These are phyloP conservation scores for Ruellia speciosa DNA, from an alignment of 305 asterid genomes.

Conservation along the genomic window DNA sequence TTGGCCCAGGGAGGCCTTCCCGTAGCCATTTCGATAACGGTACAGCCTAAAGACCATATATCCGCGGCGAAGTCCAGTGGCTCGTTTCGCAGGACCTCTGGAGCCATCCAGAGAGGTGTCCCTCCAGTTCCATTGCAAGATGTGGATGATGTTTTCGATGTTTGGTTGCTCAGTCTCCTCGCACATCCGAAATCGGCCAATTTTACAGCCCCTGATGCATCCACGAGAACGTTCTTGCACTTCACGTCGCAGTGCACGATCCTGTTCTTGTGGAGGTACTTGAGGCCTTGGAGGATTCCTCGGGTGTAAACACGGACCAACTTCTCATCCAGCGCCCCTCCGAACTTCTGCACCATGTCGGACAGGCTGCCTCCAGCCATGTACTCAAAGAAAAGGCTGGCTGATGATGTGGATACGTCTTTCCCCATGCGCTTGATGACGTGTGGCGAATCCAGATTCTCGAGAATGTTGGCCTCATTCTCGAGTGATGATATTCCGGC, in stretches of 20 bases:
- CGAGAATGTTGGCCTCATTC: conserved; percentile 45
- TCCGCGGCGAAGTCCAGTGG: conserved; percentile 31
- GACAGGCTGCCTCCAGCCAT: conserved; percentile 56
- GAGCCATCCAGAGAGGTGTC: conserved; percentile 70
- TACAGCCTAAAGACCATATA: conserved; percentile 61
- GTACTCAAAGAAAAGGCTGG: conserved; percentile 46
- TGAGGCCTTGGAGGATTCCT: conserved; percentile 40
- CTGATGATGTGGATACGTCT: conserved; percentile 18
- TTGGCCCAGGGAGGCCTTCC: conserved; percentile 47
- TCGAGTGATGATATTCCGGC: conserved; percentile 37
- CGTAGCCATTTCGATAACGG: conserved; percentile 56
- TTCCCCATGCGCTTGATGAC: conserved; percentile 37
- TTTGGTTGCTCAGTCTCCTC: conserved; percentile 7
- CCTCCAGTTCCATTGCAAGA: conserved; percentile 31
- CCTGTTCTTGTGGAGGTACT: conserved; percentile 33
- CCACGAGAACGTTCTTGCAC: conserved; percentile 45
- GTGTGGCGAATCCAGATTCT: conserved; percentile 34
- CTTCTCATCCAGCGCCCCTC: conserved; percentile 44
- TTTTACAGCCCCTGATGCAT: conserved; percentile 35
- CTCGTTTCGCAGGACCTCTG: conserved; percentile 41
- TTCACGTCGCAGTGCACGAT: conserved; percentile 52
- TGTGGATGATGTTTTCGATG: not conserved
- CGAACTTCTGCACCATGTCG: conserved; percentile 38
- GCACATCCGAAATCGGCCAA: conserved; percentile 61
- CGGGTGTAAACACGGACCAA: conserved; percentile 38